Evolutionary conservation across 352 stramenopile species (phyloP).

Genomic region (Phytophthora ohioensis): DNA sequence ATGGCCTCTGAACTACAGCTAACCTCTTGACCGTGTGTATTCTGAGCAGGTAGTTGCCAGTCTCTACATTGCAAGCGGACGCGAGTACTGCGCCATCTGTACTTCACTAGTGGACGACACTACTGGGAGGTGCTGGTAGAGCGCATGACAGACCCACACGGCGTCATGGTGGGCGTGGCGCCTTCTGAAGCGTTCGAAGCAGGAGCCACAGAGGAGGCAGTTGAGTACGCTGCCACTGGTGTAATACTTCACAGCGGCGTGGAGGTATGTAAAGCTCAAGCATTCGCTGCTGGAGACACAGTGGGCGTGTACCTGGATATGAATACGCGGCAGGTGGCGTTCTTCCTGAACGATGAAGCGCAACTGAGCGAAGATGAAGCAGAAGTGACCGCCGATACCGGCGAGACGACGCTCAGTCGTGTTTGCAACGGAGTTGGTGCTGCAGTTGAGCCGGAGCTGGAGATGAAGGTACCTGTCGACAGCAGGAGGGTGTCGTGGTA

Average conservation of each 20-base stretch:
- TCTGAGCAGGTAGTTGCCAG: conserved; percentile 31
- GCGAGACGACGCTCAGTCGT: conserved; percentile 9
- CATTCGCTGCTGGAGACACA: conserved; percentile 48
- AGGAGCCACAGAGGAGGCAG: conserved; percentile 33
- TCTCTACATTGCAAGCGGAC: conserved; percentile 29
- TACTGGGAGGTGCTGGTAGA: conserved; percentile 58
- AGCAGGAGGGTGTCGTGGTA: conserved; percentile 28
- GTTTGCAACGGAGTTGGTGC: background rate
- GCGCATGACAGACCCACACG: conserved; percentile 30
- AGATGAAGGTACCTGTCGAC: conserved; percentile 30
- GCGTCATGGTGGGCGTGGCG: conserved; percentile 47
- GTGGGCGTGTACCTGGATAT: conserved; percentile 60
- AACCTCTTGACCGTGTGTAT: conserved; percentile 9
- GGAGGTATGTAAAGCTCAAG: conserved; percentile 40
- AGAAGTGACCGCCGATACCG: conserved; percentile 3
- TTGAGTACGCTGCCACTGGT: conserved; percentile 51
- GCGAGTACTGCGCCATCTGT: conserved; percentile 53
- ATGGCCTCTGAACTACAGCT: background rate
- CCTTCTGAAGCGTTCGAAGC: conserved; percentile 37
- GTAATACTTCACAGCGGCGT: conserved; percentile 46
- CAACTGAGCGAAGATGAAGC: conserved; percentile 12
- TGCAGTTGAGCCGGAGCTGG: conserved; percentile 9
- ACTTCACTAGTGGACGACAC: conserved; percentile 64
- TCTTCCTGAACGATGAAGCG: conserved; percentile 57
- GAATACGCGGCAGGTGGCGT: conserved; percentile 48